Evolutionary conservation across 75 land plant species (phyloP), one percentile per base, ranked within the genome.

Genomic region (Chamaecyparis obtusa): DNA sequence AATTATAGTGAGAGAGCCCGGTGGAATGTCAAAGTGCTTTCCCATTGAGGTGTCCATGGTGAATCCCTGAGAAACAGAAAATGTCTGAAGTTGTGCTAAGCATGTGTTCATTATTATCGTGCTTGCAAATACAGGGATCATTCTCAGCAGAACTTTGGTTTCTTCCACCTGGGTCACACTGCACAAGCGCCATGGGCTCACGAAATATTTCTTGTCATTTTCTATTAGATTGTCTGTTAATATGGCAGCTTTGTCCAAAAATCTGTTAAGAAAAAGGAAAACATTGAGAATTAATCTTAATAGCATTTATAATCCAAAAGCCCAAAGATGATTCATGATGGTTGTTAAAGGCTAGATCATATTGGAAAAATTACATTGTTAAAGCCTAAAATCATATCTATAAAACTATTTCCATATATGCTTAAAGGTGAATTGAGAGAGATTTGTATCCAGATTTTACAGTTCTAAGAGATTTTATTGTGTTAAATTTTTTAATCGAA

Each of bases 181-280:
- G 89, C 93, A 93, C 43, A 85, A 39, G 30, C 90, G 86, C 32
- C 51, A 46, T 0, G 37, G 15, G 39, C 84, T 55, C 19, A 8
- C 14, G 15, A 90, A 84, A 39, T 84, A 84, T 37, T 83, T 55
- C 41, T 60, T 19, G 0, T 60, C 67, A 21, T 7, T 19, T 19
- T 60, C 7, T 1, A 60, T 5, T 7, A 6, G 51, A 57, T 60
- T 48, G 27, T 51, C 72, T 69, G 86, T 83, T 24, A 54, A 56
- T 44, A 51, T 83, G 4, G 88, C 86, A 55, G 97, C 97, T 79
- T 89, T 89, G 94, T 96, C 93, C 8, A 96, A 92, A 72, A 90
- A 94, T 2, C 83, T 87, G 74, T 91, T 6, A 60, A 19, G 21
- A 19, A 4, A 15, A 56, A 21, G 7, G 0, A 39, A 21, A 60